These are phyloP conservation scores for Zygosaccharomyces gambellarensis DNA, from an alignment of 805 yeast genomes.

Conservation along the genomic window DNA sequence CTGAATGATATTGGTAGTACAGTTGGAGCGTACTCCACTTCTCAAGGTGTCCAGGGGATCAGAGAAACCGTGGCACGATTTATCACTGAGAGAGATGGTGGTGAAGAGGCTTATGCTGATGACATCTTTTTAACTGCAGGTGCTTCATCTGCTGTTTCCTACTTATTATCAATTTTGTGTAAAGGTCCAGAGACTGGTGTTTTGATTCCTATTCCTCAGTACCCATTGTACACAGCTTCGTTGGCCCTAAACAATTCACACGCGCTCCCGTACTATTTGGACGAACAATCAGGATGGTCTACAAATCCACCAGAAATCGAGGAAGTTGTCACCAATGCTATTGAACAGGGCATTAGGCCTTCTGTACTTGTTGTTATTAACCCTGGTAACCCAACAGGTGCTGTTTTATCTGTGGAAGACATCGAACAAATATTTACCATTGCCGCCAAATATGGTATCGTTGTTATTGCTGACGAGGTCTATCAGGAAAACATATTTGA, in stretches of 20 bases:
- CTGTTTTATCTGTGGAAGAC: constrained; percentile 59
- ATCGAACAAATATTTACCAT: constrained; percentile 68
- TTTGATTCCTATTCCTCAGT: constrained; percentile 96
- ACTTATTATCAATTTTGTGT: constrained; percentile 66
- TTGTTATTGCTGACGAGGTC: constrained; percentile 94
- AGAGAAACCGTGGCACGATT: constrained; percentile 79
- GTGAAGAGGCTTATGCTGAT: constrained; percentile 58
- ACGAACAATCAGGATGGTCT: constrained; percentile 81
- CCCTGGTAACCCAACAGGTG: constrained; percentile 98
- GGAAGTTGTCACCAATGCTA: constrained; percentile 45
- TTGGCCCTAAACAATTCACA: constrained; percentile 77
- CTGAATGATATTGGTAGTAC: constrained; percentile 62
- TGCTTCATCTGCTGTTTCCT: constrained; percentile 90
- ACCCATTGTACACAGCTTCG: constrained; percentile 95
- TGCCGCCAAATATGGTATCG: constrained; percentile 81
- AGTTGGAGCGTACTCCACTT: constrained; percentile 91
- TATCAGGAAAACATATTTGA: constrained; percentile 88
- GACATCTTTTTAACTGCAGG: constrained; percentile 86
- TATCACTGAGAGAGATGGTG: constrained; percentile 75
- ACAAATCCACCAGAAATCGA: constrained; percentile 66
- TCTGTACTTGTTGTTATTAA: constrained; percentile 87
- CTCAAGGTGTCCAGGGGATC: constrained; percentile 76
- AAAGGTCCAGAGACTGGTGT: constrained; percentile 66
- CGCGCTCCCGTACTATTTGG: constrained; percentile 80
- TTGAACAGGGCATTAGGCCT: constrained; percentile 52